Evolutionary conservation across 768 basidiomycete genomes (phyloP), one percentile per base, ranked within the genome.

Genomic region (Phlebiopsis gigantea): DNA sequence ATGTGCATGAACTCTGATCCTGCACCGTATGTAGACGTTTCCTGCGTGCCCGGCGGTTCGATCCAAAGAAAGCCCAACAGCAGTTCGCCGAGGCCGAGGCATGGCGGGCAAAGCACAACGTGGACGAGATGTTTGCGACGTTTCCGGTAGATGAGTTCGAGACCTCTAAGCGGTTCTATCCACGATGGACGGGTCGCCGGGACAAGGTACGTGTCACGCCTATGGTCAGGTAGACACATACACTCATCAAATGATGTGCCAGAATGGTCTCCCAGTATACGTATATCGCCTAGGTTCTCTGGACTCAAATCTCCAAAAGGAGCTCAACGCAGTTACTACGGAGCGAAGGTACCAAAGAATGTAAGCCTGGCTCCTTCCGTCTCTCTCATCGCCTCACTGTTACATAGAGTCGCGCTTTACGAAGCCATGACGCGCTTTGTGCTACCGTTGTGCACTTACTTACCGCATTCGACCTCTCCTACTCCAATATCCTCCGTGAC

Each of bases 21-120:
- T 56, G n/a, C n/a, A n/a, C n/a, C n/a, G n/a, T n/a, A n/a, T n/a
- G n/a, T 68, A 93, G 91, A 24, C 87, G 92, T 10, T 93, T 92
- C 66, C 79, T 93, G 2, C 80, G 90, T n/a, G 92, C 92, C 5
- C 77, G 92, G 57, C 75, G 76, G 56, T 93, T 84, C 66, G 79
- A 88, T 57, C 72, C 78, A 14, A 62, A 69, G 19, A 79, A 80
- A 57, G 90, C 90, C 0, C 75, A 81, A 68, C 80, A 81, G 58
- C 88, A 93, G 65, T 92, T 92, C 65, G 69, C 81, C 1, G 78
- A 79, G 15, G 73, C 86, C 0, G 82, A 87, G 63, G 73, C 75
- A 4, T 94, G 92, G 92, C 73, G 89, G 58, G 75, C 74, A 62
- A 71, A 80, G 63, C 74, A 86, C 63, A 68, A 80, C 29, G 82